These are phyloP conservation scores for Metschnikowia corniflorae DNA, from an alignment of 805 yeast genomes.

Conservation along the genomic window DNA sequence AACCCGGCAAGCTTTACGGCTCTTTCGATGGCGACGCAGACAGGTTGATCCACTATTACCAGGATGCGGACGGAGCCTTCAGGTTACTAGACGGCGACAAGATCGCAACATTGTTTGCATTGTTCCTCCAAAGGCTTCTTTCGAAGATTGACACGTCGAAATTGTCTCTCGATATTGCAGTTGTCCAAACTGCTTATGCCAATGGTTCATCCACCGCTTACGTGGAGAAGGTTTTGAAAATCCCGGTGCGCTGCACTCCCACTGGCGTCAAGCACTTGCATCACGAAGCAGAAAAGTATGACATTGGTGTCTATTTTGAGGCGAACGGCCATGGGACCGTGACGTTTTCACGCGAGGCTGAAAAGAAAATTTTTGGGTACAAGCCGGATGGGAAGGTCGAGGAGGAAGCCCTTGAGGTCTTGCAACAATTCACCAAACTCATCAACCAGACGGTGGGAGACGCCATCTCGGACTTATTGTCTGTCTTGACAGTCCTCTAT, in stretches of 20 bases:
- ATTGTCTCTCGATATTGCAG: conserved; percentile 57
- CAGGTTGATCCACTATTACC: conserved; percentile 78
- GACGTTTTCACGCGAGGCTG: conserved; percentile 58
- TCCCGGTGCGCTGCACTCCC: conserved; percentile 85
- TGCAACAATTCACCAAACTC: conserved; percentile 60
- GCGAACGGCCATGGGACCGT: conserved; percentile 99
- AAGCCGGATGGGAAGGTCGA: conserved; percentile 40
- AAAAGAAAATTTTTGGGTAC: conserved; percentile 32
- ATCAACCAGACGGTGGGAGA: conserved; percentile 99
- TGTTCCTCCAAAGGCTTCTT: conserved; percentile 51
- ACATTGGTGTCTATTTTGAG: conserved; percentile 92
- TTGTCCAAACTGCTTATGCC: conserved; percentile 97
- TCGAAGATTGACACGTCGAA: conserved; percentile 45
- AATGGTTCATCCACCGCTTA: conserved; percentile 87
- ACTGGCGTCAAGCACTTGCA: conserved; percentile 97
- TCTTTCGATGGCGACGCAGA: conserved; percentile 98
- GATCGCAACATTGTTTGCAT: conserved; percentile 80
- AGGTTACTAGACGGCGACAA: conserved; percentile 86
- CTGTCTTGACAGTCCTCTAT: conserved; percentile 63
- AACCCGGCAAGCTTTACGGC: conserved; percentile 54
- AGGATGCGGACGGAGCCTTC: conserved; percentile 39
- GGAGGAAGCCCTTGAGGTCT: conserved; percentile 46
- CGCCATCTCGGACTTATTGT: conserved; percentile 87
- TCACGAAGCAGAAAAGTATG: conserved; percentile 82
- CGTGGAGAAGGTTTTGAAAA: conserved; percentile 52